Conservation (phyloP, 192 early-diverging fungal genomes). For the Linnemannia elongata region DNA sequence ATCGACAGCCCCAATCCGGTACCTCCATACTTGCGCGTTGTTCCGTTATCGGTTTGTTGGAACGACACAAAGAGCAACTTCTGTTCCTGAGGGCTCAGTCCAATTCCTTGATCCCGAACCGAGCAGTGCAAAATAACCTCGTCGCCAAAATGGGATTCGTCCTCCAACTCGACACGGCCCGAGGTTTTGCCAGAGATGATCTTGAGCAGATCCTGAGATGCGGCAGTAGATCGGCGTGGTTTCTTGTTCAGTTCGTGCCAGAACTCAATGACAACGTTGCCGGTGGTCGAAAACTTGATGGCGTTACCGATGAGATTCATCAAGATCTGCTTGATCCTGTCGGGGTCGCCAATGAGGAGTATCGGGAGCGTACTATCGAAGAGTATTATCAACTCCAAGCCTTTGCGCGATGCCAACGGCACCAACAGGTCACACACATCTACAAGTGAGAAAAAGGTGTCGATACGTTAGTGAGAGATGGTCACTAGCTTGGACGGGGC, state of each 20-base stretch:
- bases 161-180: not conserved
- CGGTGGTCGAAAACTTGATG: slow-evolving; percentile 67
- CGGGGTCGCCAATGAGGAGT: slow-evolving; percentile 74
- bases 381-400: slow-evolving; percentile 66
- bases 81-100: slow-evolving; percentile 50
- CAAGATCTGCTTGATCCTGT: slow-evolving; percentile 77
- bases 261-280: slow-evolving; percentile 44
- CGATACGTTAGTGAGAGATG: not conserved
- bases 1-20: slow-evolving; percentile 65
- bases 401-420: slow-evolving; percentile 73
- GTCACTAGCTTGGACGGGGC: too few species aligned
- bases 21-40: slow-evolving; percentile 54
- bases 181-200: not conserved
- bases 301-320: slow-evolving; percentile 84
- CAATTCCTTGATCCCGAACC: slow-evolving; percentile 49
- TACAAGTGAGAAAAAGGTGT: not conserved
- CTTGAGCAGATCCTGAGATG: slow-evolving; percentile 1
- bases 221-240: not conserved
- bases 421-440: slow-evolving; percentile 71
- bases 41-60: slow-evolving; percentile 54
- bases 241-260: slow-evolving; percentile 26
- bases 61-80: slow-evolving; percentile 55
- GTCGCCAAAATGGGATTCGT: slow-evolving; percentile 25
- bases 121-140: slow-evolving; percentile 37
- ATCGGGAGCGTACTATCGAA: slow-evolving; percentile 70